Base-by-base conservation (phyloP, 768 basidiomycete species). In the Leucosporidium yakuticum region DNA sequence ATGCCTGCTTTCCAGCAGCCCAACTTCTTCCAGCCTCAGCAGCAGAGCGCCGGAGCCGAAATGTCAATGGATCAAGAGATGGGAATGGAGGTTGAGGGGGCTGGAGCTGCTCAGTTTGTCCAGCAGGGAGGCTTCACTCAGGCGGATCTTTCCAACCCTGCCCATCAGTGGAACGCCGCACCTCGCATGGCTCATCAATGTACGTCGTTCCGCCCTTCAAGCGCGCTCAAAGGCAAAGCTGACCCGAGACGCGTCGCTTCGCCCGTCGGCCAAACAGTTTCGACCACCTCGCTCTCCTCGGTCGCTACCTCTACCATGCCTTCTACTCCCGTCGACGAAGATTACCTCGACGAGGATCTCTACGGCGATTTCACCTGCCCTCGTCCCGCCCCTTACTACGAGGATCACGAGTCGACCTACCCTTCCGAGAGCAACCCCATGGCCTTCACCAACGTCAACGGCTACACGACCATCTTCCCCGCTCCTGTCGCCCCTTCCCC, bases 371-470 rank as follows among this genome's bases (percentile, higher is more conserved):
- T 57, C 20, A 23, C 29, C 20, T 11, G 21, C 32, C 5, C 19
- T 32, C 5, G 21, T 4, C 29, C 51, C 15, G 47, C n/a, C 21
- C 14, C 14, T 7, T 8, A 4, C 25, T 11, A 14, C 5, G 19
- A 21, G 34, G 20, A n/a, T n/a, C n/a, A n/a, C n/a, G n/a, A n/a
- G 23, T 19, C 58, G 11, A 29, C 57, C 27, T 62, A 57, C 67
- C 67, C 64, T 23, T 65, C 67, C 4, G 2, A 36, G 7, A 51
- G 53, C 34, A 68, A 71, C 51, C 66, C 70, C 20, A 65, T 67
- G 25, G 59, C 60, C 12, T 71, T 71, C 62, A 71, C 67, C 49
- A 64, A 71, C 63, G n/a, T 63, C 61, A 68, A 71, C 67, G 70
- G 70, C 32, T 29, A 12, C 25, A 71, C 64, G 19, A 44, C 21